phyloP scores from a whole-genome alignment of 202 grass and related monocot species.

The Musa balbisiana region DNA sequence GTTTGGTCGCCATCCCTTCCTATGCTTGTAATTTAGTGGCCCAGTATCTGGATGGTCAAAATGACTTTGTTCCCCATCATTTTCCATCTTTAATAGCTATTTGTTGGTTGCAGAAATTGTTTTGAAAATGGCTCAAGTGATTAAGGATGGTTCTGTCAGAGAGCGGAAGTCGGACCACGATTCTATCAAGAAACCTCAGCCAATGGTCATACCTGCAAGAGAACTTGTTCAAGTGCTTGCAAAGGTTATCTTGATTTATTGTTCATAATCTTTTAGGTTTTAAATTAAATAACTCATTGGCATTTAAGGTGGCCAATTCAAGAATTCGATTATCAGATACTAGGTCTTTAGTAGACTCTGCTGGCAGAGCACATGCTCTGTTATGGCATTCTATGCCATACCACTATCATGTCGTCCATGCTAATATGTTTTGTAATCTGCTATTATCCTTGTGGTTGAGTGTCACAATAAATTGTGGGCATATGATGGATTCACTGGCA shows the following conservation, averaged over 20 bases:
- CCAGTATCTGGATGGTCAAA: neutral
- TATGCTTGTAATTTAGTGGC: neutral
- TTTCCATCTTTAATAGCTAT: constrained; percentile 18
- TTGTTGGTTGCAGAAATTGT: constrained; percentile 49
- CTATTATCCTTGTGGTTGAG: neutral
- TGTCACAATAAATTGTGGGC: neutral
- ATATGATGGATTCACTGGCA: neutral
- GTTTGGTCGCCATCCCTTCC: neutral
- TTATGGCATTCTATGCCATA: neutral
- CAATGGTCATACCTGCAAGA: constrained; percentile 74
- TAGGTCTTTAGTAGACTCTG: neutral
- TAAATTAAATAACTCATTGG: neutral
- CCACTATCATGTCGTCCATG: neutral
- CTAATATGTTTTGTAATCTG: constrained; percentile 3
- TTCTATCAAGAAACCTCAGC: constrained; percentile 57
- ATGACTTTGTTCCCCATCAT: neutral
- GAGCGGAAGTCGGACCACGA: constrained; percentile 41
- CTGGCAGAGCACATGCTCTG: neutral
- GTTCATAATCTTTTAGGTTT: neutral
- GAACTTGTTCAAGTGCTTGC: constrained; percentile 86
- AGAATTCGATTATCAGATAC: neutral
- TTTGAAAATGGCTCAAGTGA: constrained; percentile 89
- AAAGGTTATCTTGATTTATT: constrained; percentile 39
- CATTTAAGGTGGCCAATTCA: neutral
- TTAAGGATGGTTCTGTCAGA: constrained; percentile 57